Percentiles rank a stretch among this genome's conserved stretches.
These are phyloP conservation scores for Ceratocystis diversiconidia DNA, from an alignment of 2,329 filamentous ascomycete species.

Conservation along the genomic window DNA sequence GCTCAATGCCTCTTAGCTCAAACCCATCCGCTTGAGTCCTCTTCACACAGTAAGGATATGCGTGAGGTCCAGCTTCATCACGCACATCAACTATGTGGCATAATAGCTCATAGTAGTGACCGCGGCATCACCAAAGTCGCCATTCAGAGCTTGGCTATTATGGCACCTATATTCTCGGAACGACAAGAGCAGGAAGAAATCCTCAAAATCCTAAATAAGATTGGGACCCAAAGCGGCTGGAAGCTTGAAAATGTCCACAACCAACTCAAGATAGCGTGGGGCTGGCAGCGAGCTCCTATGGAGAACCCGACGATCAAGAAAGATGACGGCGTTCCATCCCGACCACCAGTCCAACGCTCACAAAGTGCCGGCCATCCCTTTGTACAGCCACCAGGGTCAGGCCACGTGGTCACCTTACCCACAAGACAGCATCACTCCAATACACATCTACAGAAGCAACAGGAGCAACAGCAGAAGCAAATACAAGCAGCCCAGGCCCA, in stretches of 20 bases:
- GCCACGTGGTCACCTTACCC: conserved; percentile 6
- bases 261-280: conserved; percentile 65
- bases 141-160: conserved; percentile 64
- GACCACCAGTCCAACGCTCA: background rate
- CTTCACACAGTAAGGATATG: conserved; percentile 50
- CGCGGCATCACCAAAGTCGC: conserved; percentile 65
- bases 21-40: conserved; percentile 54
- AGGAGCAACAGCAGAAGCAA: conserved; percentile 17
- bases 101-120: conserved; percentile 73
- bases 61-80: conserved; percentile 56
- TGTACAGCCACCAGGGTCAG: background rate
- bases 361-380: conserved; percentile 1
- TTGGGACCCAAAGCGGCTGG: conserved; percentile 67
- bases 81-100: conserved; percentile 75
- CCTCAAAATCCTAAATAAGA: conserved; percentile 58
- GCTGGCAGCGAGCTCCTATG: conserved; percentile 39
- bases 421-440: conserved; percentile 14
- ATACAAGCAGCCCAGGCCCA: conserved; percentile 17
- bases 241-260: conserved; percentile 55
- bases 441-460: conserved; percentile 15
- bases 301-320: background rate
- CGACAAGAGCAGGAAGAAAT: conserved; percentile 68
- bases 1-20: conserved; percentile 69
- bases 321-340: background rate
- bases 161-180: conserved; percentile 55